Base-by-base conservation (phyloP, 306 rosid genomes). In the Glycyrrhiza uralensis region DNA sequence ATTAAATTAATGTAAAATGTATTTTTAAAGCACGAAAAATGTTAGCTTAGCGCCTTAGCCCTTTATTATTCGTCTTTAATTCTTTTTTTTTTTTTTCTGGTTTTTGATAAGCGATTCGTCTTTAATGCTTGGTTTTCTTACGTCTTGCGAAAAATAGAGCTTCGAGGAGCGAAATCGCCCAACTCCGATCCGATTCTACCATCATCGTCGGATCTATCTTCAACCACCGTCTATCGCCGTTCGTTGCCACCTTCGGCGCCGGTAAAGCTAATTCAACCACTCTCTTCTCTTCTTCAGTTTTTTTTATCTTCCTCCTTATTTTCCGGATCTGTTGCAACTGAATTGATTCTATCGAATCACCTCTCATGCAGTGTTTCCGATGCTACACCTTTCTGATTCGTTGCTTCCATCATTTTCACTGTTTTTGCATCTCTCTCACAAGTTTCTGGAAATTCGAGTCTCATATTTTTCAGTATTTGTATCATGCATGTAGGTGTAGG, bases 151-250 rank as follows among this genome's bases (percentile, higher is more conserved):
- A 5, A 60, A 58, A 39, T 36, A 61, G 11, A 69, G 5, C 56
- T 52, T 22, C 42, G 15, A 7, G 66, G 49, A 77, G n/a, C 66
- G 9, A 29, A 70, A 38, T 77, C 67, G 22, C 68, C 1, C 61
- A 67, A 67, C 76, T 74, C 67, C 44, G 76, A 80, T 80, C 80
- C 67, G 44, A 46, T 66, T 66, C 66, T 6, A 29, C 76, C 63
- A 42, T 74, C 41, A 4, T 24, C 69, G 7, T 23, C 72, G 72
- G 71, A 49, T 39, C 76, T 59, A 67, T 67, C 80, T 79, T 59
- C 79, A 28, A 33, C 71, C 57, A 38, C 70, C 79, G 64, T 36
- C 63, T 3, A 6, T 45, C 66, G 77, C 32, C 61, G 41, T 39
- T 20, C 59, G 5, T 9, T 1, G 6, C 49, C 66, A n/a, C 57